Base-by-base conservation (phyloP, 148 eudicot species). In the Persicaria maculosa region DNA sequence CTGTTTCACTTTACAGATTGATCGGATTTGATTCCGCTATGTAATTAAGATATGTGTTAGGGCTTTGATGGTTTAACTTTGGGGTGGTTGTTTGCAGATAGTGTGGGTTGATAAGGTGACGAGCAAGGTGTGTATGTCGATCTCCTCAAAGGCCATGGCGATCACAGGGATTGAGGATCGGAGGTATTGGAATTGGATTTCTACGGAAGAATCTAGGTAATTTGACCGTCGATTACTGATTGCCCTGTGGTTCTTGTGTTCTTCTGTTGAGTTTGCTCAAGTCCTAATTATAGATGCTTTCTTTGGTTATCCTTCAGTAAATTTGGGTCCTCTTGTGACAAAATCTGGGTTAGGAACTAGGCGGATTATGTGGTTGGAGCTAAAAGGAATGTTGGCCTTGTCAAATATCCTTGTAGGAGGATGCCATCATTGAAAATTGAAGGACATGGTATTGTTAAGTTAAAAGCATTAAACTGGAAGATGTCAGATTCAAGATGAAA, bases 131-230 rank as follows among this genome's bases (percentile, higher is more conserved):
- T 94, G 97, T 81, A 81, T 90, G 82, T 86, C 97, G 7, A 82
- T 91, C 22, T 89, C 97, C 10, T 88, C 97, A 0, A 90, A 78
- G 79, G 91, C 84, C 57, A 85, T 94, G 98, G 74, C 87, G 9
- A 94, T 94, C 50, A 94, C 98, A 7, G 97, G 97, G 75, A 91
- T 94, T 77, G 98, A 94, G 57, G 98, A 94, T 84, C 82, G 93
- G 82, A 84, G 98, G 80, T 91, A 94, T 72, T 94, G 98, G 98
- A 94, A 82, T 79, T 94, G 97, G 98, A 69, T 88, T 78, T 84
- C 93, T 9, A 90, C 97, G 10, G 98, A 91, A 76, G 98, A 94
- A 84, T 94, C 97, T 73, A 88, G 98, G 98, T 94, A 72, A 40
- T 14, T 65, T 4, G 46, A 65, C 61, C 44, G 44, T 73, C 61